Percentiles rank a stretch among this genome's conserved stretches.
phyloP scores from a whole-genome alignment of 441 rosid genomes.

The Omphalea diandra region DNA sequence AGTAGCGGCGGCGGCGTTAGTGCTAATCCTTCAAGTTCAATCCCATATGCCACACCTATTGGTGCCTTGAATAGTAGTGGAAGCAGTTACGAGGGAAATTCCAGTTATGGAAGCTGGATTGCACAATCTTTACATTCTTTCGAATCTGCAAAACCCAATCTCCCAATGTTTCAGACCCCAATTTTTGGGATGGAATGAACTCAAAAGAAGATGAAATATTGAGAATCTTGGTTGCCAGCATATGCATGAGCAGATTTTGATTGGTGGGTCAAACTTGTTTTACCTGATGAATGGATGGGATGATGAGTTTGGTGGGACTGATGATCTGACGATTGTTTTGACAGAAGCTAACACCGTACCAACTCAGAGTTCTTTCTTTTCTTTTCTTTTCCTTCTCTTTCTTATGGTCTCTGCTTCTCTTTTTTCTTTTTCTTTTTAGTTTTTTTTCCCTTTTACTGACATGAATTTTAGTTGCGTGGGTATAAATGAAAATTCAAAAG shows the following conservation, averaged over 20 bases:
- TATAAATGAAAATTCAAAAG: conserved; percentile 26
- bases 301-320: no score
- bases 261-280: conserved; percentile 28
- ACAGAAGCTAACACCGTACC: conserved; percentile 42
- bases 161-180: conserved; percentile 77
- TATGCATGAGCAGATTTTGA: neutral
- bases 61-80: conserved; percentile 27
- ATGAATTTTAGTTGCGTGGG: conserved; percentile 20
- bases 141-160: conserved; percentile 59
- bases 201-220: conserved; percentile 15
- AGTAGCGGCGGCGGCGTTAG: no score
- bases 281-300: no score
- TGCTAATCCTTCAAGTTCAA: conserved; percentile 24
- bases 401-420: neutral
- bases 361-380: conserved; percentile 18
- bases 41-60: conserved; percentile 47
- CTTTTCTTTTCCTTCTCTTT: no score
- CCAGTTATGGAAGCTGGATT: conserved; percentile 48
- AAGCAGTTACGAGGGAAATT: conserved; percentile 39
- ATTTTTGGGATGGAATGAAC: conserved; percentile 88
- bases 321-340: no score
- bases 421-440: neutral
- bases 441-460: conserved; percentile 18
- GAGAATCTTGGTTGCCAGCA: no score
- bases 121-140: conserved; percentile 46